phyloP scores from a whole-genome alignment of 768 basidiomycete genomes.

The Termitomyces sp. region DNA sequence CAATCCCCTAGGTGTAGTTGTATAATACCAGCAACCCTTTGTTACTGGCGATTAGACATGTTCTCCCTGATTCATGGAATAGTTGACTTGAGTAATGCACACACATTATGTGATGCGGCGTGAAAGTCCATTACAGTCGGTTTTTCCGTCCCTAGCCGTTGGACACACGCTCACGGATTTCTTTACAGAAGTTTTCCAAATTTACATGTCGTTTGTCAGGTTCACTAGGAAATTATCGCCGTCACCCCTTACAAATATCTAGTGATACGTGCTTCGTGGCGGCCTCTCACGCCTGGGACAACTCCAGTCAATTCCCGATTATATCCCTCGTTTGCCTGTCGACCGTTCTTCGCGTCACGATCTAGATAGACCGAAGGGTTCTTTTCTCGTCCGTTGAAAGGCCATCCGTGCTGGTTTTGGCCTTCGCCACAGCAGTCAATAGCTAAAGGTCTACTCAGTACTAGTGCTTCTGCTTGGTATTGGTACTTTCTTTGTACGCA shows the following conservation, averaged over 20 bases:
- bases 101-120: not conserved
- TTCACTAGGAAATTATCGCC: not conserved
- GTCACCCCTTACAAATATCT: not conserved
- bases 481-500: not conserved
- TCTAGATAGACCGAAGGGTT: not conserved
- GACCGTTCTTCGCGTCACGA: not conserved
- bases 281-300: not conserved
- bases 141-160: not conserved
- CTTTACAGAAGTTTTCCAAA: not conserved
- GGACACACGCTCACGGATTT: not conserved
- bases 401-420: not conserved
- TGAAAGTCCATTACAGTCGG: not conserved
- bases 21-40: conserved; percentile 16
- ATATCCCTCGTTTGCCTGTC: not conserved
- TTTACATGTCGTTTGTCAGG: not conserved
- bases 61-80: not conserved
- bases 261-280: not conserved
- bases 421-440: not conserved
- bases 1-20: conserved; percentile 15
- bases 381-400: not conserved
- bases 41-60: conserved; percentile 3
- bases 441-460: not conserved
- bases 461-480: not conserved
- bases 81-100: not conserved
- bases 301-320: no score